Evolutionary conservation across 2,329 filamentous ascomycete species (phyloP), one percentile per base, ranked within the genome.

Genomic region (Hypoxylon sp.): DNA sequence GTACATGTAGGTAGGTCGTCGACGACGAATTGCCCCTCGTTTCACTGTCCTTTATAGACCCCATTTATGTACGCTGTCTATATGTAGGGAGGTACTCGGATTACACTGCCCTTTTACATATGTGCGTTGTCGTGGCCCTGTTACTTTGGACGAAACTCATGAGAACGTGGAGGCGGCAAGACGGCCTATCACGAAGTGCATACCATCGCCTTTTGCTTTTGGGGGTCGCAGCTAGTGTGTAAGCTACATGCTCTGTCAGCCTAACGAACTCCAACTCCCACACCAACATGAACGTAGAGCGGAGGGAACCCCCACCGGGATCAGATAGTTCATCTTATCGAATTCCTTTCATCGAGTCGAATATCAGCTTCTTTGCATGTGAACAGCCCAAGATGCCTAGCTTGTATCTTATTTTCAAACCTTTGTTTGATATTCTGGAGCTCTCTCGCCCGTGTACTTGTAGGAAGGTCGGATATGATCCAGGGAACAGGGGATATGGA

Each of bases 121-220:
- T 70, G 65, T 70, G 58, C 39, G 65, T 60, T 42, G 65, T 68
- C 62, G 68, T 68, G 61, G 68, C 32, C 65, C 24, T 50, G 55
- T 68, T 68, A 62, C 65, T 60, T 51, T 64, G 27, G 50, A 64
- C 59, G 59, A 66, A 68, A 66, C 65, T 51, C 54, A 44, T 70
- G 19, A 59, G 46, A 32, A 46, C 32, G 37, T 56, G 27, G 62
- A 64, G 65, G 68, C 61, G 65, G 64, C 68, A 68, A 62, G 51
- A 51, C 42, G 37, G 31, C 68, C 68, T 70, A 68, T 70, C 37
- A 68, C 27, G 50, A 57, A 19, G 11, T 44, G 31, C n/a, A 51
- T 35, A 44, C 27, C 24, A 50, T 51, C 50, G 35, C 21, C 15
- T 21, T 15, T 21, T 55, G 13, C 11, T 31, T 48, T 44, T 50